Base-by-base conservation (phyloP, 768 basidiomycete genomes). In the Suillus subalutaceus region DNA sequence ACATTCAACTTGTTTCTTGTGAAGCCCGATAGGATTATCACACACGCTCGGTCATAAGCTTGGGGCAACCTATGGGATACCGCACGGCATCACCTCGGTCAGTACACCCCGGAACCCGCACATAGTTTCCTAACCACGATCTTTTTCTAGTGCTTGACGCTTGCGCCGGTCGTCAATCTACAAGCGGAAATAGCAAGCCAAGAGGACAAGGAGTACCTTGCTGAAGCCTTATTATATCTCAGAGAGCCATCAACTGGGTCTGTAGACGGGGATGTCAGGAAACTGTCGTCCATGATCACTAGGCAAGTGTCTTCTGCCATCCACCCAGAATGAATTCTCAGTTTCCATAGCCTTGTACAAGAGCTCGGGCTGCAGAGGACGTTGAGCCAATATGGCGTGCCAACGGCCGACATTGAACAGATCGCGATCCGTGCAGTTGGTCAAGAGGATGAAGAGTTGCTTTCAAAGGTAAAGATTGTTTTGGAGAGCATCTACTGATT, bases 81-180 rank as follows among this genome's bases (percentile, higher is more conserved):
- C 91, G 26, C 92, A 94, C 73, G 92, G 92, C 12, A 90, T 92
- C 67, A 93, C 92, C 5, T 92, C 91, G n/a, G 91, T 90, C 67
- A 76, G 86, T 71, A 20, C 62, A 65, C 10, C 18, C 20, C 53
- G 26, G 35, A 48, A 40, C 16, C 5, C 23, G 15, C 8, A n/a
- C 23, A 56, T 16, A 20, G 56, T 65, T 58, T 48, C 56, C 62
- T 58, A 53, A 71, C 41, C 65, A n/a, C 6, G 62, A 30, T 35
- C 3, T 57, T 53, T 63, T 41, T 46, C 43, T 62, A 92, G 90
- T 92, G 91, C 73, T 79, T 92, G 63, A 92, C 91, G 7, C 83
- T 93, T 30, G 84, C 87, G 5, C 84, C 90, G 1, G 87, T 87
- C 38, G 85, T 92, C 20, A 79, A 74, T 1, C 75, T 91, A 30